phyloP scores from a whole-genome alignment of 106 monocot species.

The Dendrobium nobile region DNA sequence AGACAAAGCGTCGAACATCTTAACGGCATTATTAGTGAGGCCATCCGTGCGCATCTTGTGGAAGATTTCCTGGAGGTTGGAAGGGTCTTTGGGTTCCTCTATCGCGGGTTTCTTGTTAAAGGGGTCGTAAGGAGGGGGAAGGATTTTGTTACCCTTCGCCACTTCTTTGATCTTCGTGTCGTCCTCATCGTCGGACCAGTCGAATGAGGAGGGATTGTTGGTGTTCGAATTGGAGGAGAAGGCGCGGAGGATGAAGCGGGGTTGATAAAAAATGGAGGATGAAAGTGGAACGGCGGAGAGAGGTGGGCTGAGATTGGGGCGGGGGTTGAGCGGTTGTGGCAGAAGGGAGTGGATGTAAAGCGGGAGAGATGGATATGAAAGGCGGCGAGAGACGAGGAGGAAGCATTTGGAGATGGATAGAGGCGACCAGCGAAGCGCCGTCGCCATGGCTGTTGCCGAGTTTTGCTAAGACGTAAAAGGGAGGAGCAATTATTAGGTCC shows the following conservation, averaged over 20 bases:
- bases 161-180: background rate
- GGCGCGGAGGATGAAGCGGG: conserved; percentile 12
- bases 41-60: conserved; percentile 84
- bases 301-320: background rate
- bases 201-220: conserved; percentile 84
- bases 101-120: conserved; percentile 78
- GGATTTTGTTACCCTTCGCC: conserved; percentile 17
- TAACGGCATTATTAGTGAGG: conserved; percentile 75
- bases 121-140: conserved; percentile 90
- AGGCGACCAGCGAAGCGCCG: background rate
- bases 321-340: background rate
- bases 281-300: background rate
- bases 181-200: conserved; percentile 76
- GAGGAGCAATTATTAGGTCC: too few species aligned
- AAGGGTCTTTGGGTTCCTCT: conserved; percentile 58
- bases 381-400: background rate
- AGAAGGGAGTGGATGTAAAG: background rate
- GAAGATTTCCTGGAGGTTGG: conserved; percentile 84
- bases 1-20: conserved; percentile 98
- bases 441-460: background rate
- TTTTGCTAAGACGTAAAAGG: too few species aligned
- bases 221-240: conserved; percentile 30
- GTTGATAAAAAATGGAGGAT: background rate
- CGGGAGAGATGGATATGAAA: background rate
- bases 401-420: background rate